phyloP scores from a whole-genome alignment of 345 rosid genomes.

The Sapria himalayana region DNA sequence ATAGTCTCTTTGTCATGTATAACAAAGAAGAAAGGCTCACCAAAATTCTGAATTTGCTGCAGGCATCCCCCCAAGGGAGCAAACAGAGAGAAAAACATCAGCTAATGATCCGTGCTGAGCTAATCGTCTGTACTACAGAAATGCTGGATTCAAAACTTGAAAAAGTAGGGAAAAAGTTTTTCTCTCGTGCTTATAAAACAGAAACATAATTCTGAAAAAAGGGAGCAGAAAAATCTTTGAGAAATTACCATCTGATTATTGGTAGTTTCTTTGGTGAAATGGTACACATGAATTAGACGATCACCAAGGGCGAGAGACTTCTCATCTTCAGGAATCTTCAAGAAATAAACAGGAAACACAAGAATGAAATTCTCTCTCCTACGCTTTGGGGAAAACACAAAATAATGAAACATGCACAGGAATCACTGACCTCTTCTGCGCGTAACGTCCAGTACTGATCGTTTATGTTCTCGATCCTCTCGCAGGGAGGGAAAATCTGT shows the following conservation, averaged over 20 bases:
- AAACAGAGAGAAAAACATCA: too few species aligned
- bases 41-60: slow-evolving; percentile 87
- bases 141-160: too few species aligned
- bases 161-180: too few species aligned
- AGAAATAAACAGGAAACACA: not conserved
- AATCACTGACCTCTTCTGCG: slow-evolving; percentile 68
- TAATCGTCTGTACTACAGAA: too few species aligned
- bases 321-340: slow-evolving; percentile 91
- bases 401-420: not conserved
- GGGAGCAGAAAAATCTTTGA: too few species aligned
- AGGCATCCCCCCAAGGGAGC: too few species aligned
- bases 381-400: not conserved
- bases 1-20: slow-evolving; percentile 80
- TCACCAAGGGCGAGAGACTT: slow-evolving; percentile 75
- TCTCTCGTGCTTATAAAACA: too few species aligned
- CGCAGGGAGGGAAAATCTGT: slow-evolving; percentile 73
- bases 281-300: slow-evolving; percentile 85
- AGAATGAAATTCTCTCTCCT: not conserved
- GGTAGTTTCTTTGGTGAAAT: slow-evolving; percentile 62
- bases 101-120: too few species aligned
- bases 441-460: slow-evolving; percentile 92
- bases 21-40: slow-evolving; percentile 91
- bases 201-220: too few species aligned
- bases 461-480: slow-evolving; percentile 84
- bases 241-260: slow-evolving; percentile 51